These are phyloP conservation scores for Sporothrix phasma DNA, from an alignment of 2,329 filamentous ascomycete genomes.

Conservation along the genomic window DNA sequence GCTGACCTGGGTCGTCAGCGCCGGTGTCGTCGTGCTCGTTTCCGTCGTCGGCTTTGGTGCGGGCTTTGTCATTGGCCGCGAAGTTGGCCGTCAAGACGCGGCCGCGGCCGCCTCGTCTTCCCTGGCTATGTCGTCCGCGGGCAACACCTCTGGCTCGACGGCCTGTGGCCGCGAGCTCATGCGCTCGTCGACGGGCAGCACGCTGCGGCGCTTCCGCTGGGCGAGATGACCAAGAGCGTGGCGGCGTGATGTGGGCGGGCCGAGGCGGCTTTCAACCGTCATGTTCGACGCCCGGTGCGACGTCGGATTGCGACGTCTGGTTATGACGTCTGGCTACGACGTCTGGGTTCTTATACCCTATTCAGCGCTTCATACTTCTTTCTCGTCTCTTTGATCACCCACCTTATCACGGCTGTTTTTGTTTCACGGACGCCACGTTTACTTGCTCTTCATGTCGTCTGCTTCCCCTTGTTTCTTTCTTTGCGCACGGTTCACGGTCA, in stretches of 20 bases:
- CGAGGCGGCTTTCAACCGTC: not conserved
- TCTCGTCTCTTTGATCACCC: not conserved
- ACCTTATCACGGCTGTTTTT: no score
- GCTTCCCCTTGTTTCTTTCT: not conserved
- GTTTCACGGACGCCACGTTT: not conserved
- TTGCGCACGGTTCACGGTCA: not conserved
- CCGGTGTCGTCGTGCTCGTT: constrained; percentile 57
- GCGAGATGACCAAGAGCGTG: constrained; percentile 40
- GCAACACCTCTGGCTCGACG: constrained; percentile 31
- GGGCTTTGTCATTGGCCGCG: constrained; percentile 52
- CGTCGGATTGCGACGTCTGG: no score
- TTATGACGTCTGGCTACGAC: not conserved
- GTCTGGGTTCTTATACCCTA: not conserved
- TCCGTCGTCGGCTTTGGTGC: constrained; percentile 60
- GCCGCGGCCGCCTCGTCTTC: constrained; percentile 26
- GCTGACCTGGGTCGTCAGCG: constrained; percentile 55
- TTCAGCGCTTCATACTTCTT: not conserved
- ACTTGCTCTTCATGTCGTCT: not conserved
- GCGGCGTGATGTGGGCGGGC: constrained; percentile 28
- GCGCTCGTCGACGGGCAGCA: constrained; percentile 37
- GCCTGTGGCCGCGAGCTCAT: constrained; percentile 46
- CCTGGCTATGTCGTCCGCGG: constrained; percentile 28
- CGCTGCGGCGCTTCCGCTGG: constrained; percentile 46
- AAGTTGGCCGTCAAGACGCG: constrained; percentile 53
- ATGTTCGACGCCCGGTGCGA: no score